Conservation (phyloP, 352 stramenopile genomes). For the Globisporangium rhizosaccharum region DNA sequence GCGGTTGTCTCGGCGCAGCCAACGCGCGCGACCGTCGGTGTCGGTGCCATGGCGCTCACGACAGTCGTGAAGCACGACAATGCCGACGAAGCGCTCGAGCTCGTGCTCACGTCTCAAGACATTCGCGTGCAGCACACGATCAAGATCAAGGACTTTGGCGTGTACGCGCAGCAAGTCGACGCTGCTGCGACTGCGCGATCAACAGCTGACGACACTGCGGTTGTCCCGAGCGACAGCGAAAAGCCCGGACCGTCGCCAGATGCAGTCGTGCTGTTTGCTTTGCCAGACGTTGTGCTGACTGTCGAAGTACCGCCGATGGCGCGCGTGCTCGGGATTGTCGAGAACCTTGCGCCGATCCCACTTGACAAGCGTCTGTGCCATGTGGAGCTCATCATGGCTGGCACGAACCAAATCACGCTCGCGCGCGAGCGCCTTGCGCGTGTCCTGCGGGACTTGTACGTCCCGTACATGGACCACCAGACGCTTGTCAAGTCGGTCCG, state of each 20-base stretch:
- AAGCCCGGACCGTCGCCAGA: conserved; percentile 18
- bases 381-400: conserved; percentile 34
- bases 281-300: conserved; percentile 36
- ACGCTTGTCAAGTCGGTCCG: conserved; percentile 46
- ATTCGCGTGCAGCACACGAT: conserved; percentile 47
- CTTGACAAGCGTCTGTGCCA: conserved; percentile 32
- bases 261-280: conserved; percentile 25
- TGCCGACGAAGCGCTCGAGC: conserved; percentile 32
- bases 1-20: conserved; percentile 12
- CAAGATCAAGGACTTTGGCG: conserved; percentile 39
- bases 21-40: conserved; percentile 27
- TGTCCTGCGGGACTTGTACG: conserved; percentile 46
- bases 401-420: conserved; percentile 35
- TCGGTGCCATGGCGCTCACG: conserved; percentile 34
- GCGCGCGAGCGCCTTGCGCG: conserved; percentile 35
- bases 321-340: conserved; percentile 50
- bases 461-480: conserved; percentile 53
- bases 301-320: conserved; percentile 49
- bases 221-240: conserved; percentile 12
- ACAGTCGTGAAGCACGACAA: conserved; percentile 44
- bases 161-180: conserved; percentile 30
- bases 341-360: conserved; percentile 44
- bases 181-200: no score
- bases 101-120: conserved; percentile 43
- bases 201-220: background rate